Evolutionary conservation across 1,284 basidiomycete species (phyloP).

Genomic region (Ganoderma sinense): DNA sequence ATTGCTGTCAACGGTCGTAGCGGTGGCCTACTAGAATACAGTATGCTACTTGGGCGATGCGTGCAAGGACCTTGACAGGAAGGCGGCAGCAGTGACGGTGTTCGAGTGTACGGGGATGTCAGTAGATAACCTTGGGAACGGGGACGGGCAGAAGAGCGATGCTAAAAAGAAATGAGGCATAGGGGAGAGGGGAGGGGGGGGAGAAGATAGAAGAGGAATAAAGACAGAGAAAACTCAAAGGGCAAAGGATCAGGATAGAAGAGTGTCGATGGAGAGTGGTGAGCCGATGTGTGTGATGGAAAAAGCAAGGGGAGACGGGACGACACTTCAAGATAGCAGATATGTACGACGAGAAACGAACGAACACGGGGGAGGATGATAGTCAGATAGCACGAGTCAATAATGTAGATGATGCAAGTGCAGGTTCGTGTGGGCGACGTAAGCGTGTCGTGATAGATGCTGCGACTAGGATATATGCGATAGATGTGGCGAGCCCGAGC

Average conservation of each 20-base stretch:
- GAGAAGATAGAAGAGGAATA: neutral
- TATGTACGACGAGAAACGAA: slow-evolving; percentile 17
- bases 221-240: neutral
- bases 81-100: neutral
- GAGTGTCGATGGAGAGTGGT: neutral
- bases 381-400: slow-evolving; percentile 20
- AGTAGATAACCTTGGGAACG: neutral
- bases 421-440: slow-evolving; percentile 20
- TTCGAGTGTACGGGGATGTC: neutral
- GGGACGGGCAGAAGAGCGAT: neutral
- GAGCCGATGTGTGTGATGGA: neutral
- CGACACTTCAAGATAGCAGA: slow-evolving; percentile 3
- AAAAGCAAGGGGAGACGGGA: neutral
- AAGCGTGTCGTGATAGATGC: slow-evolving; percentile 24
- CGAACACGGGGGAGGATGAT: slow-evolving; percentile 8
- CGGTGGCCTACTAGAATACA: slow-evolving; percentile 12
- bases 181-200: neutral
- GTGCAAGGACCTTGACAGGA: neutral
- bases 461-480: slow-evolving; percentile 18
- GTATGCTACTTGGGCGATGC: slow-evolving; percentile 17
- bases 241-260: neutral
- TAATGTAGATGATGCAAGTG: slow-evolving; percentile 22
- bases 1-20: slow-evolving; percentile 7
- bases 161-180: neutral
- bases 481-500: slow-evolving; percentile 16